Evolutionary conservation across 768 basidiomycete genomes (phyloP), one percentile per base, ranked within the genome.

Genomic region (Phaffia australis): DNA sequence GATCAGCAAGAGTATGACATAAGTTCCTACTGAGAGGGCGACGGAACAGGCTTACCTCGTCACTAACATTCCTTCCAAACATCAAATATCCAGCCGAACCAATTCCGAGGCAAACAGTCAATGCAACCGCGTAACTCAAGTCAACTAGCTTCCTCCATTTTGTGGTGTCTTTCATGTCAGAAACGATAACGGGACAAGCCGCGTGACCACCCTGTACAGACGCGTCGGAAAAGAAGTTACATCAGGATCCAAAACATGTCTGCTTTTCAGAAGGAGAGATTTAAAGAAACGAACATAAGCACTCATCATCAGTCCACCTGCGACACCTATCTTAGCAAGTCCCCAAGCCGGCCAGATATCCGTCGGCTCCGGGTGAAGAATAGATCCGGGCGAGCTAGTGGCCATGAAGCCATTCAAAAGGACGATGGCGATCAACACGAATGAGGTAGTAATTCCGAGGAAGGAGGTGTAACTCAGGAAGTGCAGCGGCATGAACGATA

Each of bases 241-340:
- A 2, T n/a, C 11, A 25, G 16, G 1, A 30, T 15, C 19, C 16
- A 47, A 29, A 59, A 25, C n/a, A 3, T 2, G 35, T 32, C 50
- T 9, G 59, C 56, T 14, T 62, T 62, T 49, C 63, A 56, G 27
- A 69, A 59, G 15, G 49, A 62, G 19, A 63, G 67, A 15, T 42
- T 4, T 42, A 42, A 42, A 42, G 11, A 11, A 11, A 42, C 67
- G 57, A 27, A 62, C 67, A 46, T 48, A 69, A 3, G 92, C 90
- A 9, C 89, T 88, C 85, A 98, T 90, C 72, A 97, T 84, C 69
- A 98, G 79, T 1, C 93, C 93, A 71, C 92, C 87, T 18, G 87
- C 83, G 30, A 94, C 75, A 1, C 90, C 87, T 46, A 94, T 78
- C 63, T 86, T 81, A 23, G 77, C 76, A n/a, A 30, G 50, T 8